A percentile compares a stretch with the other conserved stretches of the same genome.
Conservation (phyloP, 805 yeast genomes). For the Kuraishia molischiana region DNA sequence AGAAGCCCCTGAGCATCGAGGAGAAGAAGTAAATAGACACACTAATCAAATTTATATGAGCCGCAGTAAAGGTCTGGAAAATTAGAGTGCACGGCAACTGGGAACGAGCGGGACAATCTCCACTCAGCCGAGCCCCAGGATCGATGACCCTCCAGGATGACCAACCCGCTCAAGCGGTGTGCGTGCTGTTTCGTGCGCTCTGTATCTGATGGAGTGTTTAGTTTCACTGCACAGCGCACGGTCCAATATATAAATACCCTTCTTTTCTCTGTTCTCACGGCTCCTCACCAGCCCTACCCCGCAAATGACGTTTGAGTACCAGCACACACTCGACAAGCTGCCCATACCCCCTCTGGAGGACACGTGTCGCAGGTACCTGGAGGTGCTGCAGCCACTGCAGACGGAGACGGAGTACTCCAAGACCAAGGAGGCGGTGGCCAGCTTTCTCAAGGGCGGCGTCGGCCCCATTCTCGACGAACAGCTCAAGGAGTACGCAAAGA, state of each 20-base stretch:
- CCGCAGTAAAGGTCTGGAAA: background rate
- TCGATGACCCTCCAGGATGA: no score
- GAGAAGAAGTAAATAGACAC: background rate
- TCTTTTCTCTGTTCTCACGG: no score
- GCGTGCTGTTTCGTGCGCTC: no score
- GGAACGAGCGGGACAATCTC: no score
- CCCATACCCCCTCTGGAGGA: conserved; percentile 74
- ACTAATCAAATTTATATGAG: background rate
- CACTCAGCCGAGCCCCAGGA: no score
- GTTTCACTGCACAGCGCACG: no score
- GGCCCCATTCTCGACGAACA: conserved; percentile 55
- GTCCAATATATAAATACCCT: no score
- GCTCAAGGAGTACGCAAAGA: conserved; percentile 49
- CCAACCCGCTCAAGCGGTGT: no score
- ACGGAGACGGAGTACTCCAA: conserved; percentile 58
- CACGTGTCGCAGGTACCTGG: conserved; percentile 58
- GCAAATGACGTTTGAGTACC: conserved; percentile 43
- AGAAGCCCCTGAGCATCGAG: conserved; percentile 19
- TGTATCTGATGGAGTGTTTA: no score
- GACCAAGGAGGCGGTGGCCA: conserved; percentile 48
- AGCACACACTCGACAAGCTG: conserved; percentile 47
- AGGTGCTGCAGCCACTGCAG: conserved; percentile 70
- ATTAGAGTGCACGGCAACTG: no score
- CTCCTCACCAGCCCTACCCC: background rate
- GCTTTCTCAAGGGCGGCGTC: conserved; percentile 42